Evolutionary conservation across 768 basidiomycete species (phyloP).

Genomic region (Lentinula detonsa): DNA sequence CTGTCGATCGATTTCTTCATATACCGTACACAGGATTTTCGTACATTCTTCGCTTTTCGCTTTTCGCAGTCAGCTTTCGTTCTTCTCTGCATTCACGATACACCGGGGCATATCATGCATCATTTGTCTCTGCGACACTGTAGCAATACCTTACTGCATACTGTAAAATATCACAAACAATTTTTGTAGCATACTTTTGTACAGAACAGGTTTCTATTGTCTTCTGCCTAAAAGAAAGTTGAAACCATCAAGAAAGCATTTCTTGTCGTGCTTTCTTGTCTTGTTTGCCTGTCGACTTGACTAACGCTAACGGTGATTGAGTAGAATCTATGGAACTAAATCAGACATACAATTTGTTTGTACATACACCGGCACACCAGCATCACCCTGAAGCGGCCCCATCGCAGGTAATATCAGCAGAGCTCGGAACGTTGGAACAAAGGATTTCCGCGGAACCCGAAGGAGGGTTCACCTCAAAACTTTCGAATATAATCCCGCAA

Average conservation of each 20-base stretch:
- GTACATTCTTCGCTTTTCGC: background rate
- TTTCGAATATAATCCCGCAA: conserved; percentile 17
- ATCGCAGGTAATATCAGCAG: conserved; percentile 19
- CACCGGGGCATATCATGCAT: background rate
- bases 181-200: background rate
- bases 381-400: conserved; percentile 19
- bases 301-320: no score
- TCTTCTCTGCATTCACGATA: background rate
- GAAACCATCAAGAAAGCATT: no score
- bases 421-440: conserved; percentile 21
- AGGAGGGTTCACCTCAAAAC: conserved; percentile 20
- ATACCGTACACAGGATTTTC: background rate
- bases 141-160: background rate
- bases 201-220: background rate
- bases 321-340: no score
- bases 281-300: no score
- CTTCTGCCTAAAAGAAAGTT: conserved; percentile 7
- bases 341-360: background rate
- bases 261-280: no score
- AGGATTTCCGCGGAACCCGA: conserved; percentile 18
- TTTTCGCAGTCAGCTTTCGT: background rate
- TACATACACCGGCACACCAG: background rate
- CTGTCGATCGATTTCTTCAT: background rate
- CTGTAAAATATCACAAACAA: background rate
- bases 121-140: background rate